A percentile compares a stretch with the other conserved stretches of the same genome.
Evolutionary conservation across 73 alveolate species (phyloP).

Genomic region (Blepharisma stoltei): DNA sequence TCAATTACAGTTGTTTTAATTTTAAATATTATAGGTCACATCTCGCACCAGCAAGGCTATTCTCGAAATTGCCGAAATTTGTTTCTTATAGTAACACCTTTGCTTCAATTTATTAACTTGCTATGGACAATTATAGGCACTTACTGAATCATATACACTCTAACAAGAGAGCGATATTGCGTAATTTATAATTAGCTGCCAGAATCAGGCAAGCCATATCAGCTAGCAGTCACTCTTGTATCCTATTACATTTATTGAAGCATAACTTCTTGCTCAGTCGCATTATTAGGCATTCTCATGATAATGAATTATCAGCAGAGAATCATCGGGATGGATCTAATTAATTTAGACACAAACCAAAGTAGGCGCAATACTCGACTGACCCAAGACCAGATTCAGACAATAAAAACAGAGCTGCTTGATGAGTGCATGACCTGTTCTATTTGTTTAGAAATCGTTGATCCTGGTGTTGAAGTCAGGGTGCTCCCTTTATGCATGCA

Average conservation of each 20-base stretch:
- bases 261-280: neutral
- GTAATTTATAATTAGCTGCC: constrained; percentile 11
- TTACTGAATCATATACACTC: neutral
- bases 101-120: too few relatives aligned
- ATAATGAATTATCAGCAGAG: neutral
- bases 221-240: neutral
- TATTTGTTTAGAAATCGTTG: constrained; percentile 14
- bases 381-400: neutral
- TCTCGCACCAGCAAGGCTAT: too few relatives aligned
- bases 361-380: neutral
- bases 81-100: too few relatives aligned
- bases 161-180: neutral
- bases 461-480: neutral
- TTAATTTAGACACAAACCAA: neutral
- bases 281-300: neutral
- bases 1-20: too few relatives aligned
- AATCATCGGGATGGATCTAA: neutral
- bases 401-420: neutral
- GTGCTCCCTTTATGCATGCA: constrained; percentile 25
- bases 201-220: neutral
- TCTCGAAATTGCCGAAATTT: too few relatives aligned
- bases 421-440: constrained; percentile 6
- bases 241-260: neutral
- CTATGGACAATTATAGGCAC: too few relatives aligned
- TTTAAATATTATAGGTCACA: too few relatives aligned